phyloP scores from a whole-genome alignment of 2,329 filamentous ascomycete species.

The Bipolaris victoriae region DNA sequence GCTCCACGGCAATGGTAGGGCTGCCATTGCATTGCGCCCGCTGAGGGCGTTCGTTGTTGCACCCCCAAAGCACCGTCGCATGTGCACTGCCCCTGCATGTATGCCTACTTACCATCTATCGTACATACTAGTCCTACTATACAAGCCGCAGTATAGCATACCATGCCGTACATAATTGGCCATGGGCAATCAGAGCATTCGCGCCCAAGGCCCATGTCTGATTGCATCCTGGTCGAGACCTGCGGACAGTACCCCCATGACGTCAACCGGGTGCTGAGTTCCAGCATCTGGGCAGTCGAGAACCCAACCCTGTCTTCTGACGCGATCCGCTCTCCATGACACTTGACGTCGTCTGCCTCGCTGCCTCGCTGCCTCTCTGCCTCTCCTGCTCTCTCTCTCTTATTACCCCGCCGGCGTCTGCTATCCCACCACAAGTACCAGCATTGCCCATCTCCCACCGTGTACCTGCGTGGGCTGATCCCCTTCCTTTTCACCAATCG shows the following conservation, averaged over 20 bases:
- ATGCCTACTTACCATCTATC: not conserved
- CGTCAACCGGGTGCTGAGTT: constrained; percentile 9
- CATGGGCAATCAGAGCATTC: not conserved
- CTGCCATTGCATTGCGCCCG: constrained; percentile 15
- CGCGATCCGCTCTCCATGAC: constrained; percentile 18
- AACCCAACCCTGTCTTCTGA: constrained; percentile 21
- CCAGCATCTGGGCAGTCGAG: constrained; percentile 16
- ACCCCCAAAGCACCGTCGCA: not conserved
- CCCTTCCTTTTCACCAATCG: constrained; percentile 22
- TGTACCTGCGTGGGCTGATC: constrained; percentile 20
- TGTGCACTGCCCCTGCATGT: not conserved
- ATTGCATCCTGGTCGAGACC: constrained; percentile 5
- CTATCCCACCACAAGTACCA: constrained; percentile 5
- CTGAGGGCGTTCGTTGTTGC: constrained; percentile 5
- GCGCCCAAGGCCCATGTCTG: not conserved
- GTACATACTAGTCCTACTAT: too few relatives aligned
- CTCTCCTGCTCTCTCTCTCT: constrained; percentile 19
- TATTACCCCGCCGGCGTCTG: constrained; percentile 15
- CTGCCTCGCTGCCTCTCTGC: not conserved
- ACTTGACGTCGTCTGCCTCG: constrained; percentile 18
- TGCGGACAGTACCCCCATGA: constrained; percentile 5
- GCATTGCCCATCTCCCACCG: constrained; percentile 12
- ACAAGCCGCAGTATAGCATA: too few relatives aligned
- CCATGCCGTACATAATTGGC: not conserved
- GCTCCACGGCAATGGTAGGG: constrained; percentile 11